A percentile compares a stretch with the other conserved stretches of the same genome.
phyloP scores from a whole-genome alignment of 129 eudicot genomes.

The Silybum marianum region DNA sequence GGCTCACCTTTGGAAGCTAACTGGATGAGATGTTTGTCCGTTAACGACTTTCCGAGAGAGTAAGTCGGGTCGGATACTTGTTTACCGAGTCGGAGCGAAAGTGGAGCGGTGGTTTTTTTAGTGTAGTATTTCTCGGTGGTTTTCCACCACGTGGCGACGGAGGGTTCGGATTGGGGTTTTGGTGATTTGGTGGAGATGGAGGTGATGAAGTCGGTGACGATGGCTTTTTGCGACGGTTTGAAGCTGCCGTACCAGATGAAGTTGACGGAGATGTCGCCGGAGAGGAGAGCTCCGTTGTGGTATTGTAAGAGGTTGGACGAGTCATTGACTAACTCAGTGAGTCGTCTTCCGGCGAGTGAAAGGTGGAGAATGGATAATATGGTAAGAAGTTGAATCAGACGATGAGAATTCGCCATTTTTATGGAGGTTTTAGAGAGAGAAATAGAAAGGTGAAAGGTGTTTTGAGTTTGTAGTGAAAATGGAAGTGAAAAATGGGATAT shows the following conservation, averaged over 20 bases:
- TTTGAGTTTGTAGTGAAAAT: neutral
- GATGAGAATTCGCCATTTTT: slow-evolving; percentile 31
- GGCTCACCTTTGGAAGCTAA: slow-evolving; percentile 43
- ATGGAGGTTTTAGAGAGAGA: neutral
- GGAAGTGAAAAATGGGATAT: slow-evolving; percentile 13
- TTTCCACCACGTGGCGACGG: slow-evolving; percentile 59
- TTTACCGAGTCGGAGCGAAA: slow-evolving; percentile 22
- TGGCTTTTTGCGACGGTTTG: slow-evolving; percentile 38
- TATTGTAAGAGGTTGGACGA: slow-evolving; percentile 40
- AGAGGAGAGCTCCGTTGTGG: slow-evolving; percentile 80
- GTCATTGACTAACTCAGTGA: slow-evolving; percentile 40
- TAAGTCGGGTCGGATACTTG: slow-evolving; percentile 43
- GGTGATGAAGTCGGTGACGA: slow-evolving; percentile 38
- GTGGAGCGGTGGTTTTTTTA: slow-evolving; percentile 11
- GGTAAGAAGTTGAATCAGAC: slow-evolving; percentile 22
- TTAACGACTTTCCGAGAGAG: slow-evolving; percentile 49
- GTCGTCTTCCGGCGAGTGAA: slow-evolving; percentile 44
- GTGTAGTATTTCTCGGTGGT: slow-evolving; percentile 37
- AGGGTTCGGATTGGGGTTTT: slow-evolving; percentile 29
- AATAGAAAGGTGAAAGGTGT: neutral
- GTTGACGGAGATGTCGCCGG: slow-evolving; percentile 58
- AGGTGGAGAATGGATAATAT: slow-evolving; percentile 33
- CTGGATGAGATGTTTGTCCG: slow-evolving; percentile 27
- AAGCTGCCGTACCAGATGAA: slow-evolving; percentile 47
- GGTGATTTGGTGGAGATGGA: slow-evolving; percentile 27